Percentiles rank a stretch among this genome's conserved stretches.
phyloP scores from a whole-genome alignment of 2,329 filamentous ascomycete genomes.

The Aspergillus floridensis region DNA sequence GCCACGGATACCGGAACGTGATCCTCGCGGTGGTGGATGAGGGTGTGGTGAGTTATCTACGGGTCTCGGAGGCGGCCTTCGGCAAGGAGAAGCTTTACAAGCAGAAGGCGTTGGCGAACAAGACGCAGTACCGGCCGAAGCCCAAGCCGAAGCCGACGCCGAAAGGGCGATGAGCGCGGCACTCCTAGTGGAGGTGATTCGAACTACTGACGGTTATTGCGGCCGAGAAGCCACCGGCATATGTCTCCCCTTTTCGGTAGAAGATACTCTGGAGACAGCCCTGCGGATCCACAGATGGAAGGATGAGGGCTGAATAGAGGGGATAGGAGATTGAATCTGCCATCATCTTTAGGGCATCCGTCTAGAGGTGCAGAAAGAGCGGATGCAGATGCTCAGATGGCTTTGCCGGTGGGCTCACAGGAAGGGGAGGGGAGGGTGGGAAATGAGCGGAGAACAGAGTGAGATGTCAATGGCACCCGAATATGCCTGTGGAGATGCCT shows the following conservation, averaged over 20 bases:
- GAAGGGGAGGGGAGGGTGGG: neutral
- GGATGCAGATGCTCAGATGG: constrained; percentile 40
- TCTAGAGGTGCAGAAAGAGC: constrained; percentile 34
- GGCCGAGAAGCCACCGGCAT: neutral
- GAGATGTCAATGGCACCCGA: neutral
- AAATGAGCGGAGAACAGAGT: neutral
- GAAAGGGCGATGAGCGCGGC: too few relatives aligned
- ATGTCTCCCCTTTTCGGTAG: constrained; percentile 24
- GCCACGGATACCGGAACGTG: constrained; percentile 80
- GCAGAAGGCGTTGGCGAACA: constrained; percentile 30
- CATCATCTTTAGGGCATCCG: constrained; percentile 51
- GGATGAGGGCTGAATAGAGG: constrained; percentile 26
- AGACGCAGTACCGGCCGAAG: constrained; percentile 30
- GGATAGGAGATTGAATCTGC: constrained; percentile 35
- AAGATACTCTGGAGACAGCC: constrained; percentile 22
- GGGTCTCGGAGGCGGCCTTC: constrained; percentile 77
- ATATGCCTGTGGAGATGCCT: neutral
- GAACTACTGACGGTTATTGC: neutral
- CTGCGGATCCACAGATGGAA: constrained; percentile 18
- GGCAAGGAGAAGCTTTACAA: constrained; percentile 70
- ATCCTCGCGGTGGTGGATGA: constrained; percentile 85
- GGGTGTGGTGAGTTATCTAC: constrained; percentile 83
- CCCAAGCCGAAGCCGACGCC: constrained; percentile 12
- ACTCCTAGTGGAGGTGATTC: too few relatives aligned
- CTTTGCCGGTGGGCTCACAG: neutral